Evolutionary conservation across 129 eudicot genomes (phyloP), one percentile per base, ranked within the genome.

Genomic region (Erigeron canadensis): DNA sequence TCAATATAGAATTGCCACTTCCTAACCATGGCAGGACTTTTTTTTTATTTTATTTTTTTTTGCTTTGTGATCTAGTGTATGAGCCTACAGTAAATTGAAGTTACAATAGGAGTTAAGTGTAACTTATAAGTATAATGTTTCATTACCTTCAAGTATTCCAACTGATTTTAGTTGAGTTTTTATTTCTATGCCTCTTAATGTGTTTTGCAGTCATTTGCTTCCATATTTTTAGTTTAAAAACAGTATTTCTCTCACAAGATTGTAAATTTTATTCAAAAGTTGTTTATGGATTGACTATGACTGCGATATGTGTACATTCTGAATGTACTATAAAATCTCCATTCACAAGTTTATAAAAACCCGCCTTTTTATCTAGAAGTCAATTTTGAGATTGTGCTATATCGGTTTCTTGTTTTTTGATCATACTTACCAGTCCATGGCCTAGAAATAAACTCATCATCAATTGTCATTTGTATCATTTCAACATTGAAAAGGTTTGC

Each of bases 331-430:
- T 28, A 28, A 28, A 28, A 28, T 28, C 34, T 28, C 34, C 34
- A 39, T n/a, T 44, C 71, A 19, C 55, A 17, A 63, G 53, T 17
- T 69, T 37, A 53, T n/a, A 9, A 68, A 69, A 34, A 68, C 73
- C 34, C 9, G 17, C 5, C 62, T 3, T 13, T 60, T 60, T 34
- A 48, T 69, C 62, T 69, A 50, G 61, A 18, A 37, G 23, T 51
- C 9, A 28, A 50, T 37, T 69, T 37, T 16, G 17, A 69, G 62
- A 69, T 7, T 38, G 48, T 69, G 48, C 37, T 37, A 13, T 47
- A 44, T 67, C 23, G 55, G 39, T 37, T 66, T 66, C 57, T 45
- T 45, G 21, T 66, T 48, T 47, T 44, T 28, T 37, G 42, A 37
- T 6, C 45, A 16, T 51, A 47, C 59, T 68, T 10, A 34, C 21